Evolutionary conservation across 345 rosid genomes (phyloP).

Genomic region (Eucalyptus viminalis): DNA sequence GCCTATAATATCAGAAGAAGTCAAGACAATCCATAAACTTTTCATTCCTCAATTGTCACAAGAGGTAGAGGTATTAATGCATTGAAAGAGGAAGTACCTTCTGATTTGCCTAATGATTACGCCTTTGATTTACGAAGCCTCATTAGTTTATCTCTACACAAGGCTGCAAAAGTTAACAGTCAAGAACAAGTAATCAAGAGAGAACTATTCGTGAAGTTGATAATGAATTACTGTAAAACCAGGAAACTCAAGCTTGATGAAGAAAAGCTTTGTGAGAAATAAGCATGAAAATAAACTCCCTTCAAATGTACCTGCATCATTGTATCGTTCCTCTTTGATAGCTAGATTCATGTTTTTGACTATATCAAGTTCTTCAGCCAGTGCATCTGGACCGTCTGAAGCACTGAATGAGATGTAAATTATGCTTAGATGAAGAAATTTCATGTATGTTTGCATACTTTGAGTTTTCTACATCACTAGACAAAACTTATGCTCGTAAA

Average conservation of each 20-base stretch:
- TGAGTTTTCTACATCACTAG: not conserved
- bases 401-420: constrained; percentile 36
- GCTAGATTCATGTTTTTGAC: constrained; percentile 64
- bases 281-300: not conserved
- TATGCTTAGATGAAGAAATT: not conserved
- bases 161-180: constrained; percentile 32
- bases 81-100: not conserved
- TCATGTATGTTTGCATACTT: not conserved
- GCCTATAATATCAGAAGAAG: not conserved
- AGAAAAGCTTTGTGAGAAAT: not conserved
- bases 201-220: not conserved
- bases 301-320: constrained; percentile 61
- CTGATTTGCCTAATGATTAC: not conserved
- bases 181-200: not conserved
- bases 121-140: constrained; percentile 38
- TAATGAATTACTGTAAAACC: not conserved
- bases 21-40: not conserved
- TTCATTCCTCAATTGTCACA: not conserved
- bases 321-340: constrained; percentile 66
- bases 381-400: constrained; percentile 58
- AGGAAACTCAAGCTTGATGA: not conserved
- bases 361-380: constrained; percentile 61
- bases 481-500: not conserved
- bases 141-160: constrained; percentile 62
- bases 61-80: not conserved